Percentiles rank a stretch among this genome's conserved stretches.
Conservation (phyloP, 108 stramenopile species). For the Pseudonitzschia pungens region DNA sequence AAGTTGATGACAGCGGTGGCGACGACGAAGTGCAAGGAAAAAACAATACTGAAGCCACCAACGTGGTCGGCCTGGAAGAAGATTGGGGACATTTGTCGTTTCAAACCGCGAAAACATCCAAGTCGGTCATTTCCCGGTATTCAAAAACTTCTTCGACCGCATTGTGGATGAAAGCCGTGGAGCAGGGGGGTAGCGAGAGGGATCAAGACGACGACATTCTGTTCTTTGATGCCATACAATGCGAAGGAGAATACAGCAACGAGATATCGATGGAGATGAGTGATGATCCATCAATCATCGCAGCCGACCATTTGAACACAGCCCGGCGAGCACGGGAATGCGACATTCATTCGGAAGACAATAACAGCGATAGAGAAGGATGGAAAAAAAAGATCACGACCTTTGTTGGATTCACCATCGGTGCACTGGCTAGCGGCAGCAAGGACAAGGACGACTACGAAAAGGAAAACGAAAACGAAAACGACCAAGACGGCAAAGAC, state of each 20-base stretch:
- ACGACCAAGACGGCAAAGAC: not conserved
- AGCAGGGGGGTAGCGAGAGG: not conserved
- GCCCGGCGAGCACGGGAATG: not conserved
- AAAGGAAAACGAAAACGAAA: not conserved
- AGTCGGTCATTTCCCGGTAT: not conserved
- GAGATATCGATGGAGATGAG: not conserved
- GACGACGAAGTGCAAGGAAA: not conserved
- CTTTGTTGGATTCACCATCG: constrained; percentile 12
- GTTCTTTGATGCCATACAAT: constrained; percentile 8
- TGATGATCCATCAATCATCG: not conserved
- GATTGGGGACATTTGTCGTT: not conserved
- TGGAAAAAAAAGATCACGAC: not conserved
- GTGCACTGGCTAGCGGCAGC: not conserved
- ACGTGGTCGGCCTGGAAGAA: not conserved
- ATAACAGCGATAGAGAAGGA: not conserved
- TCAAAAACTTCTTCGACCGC: not conserved
- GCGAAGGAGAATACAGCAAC: not conserved
- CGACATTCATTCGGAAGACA: not conserved
- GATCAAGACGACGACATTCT: constrained; percentile 3
- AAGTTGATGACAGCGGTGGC: not conserved
- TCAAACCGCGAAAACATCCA: constrained; percentile 8
- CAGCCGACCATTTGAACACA: too few relatives aligned
- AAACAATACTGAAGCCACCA: not conserved
- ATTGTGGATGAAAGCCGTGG: not conserved
- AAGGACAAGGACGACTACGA: not conserved